These are phyloP conservation scores for Emergomyces africanus DNA, from an alignment of 2,329 filamentous ascomycete species.

Conservation along the genomic window DNA sequence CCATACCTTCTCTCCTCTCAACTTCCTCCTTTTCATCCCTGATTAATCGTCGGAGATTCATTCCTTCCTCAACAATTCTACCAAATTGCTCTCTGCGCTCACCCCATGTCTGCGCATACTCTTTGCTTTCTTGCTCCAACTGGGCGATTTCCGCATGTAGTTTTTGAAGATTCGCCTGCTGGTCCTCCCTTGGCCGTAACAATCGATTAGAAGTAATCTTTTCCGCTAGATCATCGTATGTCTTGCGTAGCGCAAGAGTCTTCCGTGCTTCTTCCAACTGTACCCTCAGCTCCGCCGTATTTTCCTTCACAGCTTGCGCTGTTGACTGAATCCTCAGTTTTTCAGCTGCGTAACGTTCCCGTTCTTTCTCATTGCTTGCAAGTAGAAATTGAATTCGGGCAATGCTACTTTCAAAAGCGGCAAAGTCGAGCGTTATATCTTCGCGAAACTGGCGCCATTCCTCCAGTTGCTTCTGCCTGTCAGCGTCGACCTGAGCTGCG, in stretches of 20 bases:
- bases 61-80: conserved; percentile 81
- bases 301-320: conserved; percentile 63
- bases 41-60: conserved; percentile 70
- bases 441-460: conserved; percentile 60
- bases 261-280: conserved; percentile 65
- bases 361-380: conserved; percentile 69
- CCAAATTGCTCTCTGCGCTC: conserved; percentile 80
- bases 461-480: conserved; percentile 39
- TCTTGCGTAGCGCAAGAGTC: conserved; percentile 64
- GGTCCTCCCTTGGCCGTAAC: conserved; percentile 72
- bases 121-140: conserved; percentile 68
- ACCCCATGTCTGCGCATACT: conserved; percentile 70
- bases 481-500: conserved; percentile 31
- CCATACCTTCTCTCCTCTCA: conserved; percentile 71
- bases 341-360: conserved; percentile 68
- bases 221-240: conserved; percentile 77
- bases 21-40: conserved; percentile 93
- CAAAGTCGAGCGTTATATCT: conserved; percentile 78
- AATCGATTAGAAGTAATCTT: conserved; percentile 72
- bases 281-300: conserved; percentile 57
- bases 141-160: conserved; percentile 80
- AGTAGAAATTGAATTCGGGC: conserved; percentile 78
- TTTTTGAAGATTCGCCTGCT: conserved; percentile 63
- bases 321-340: conserved; percentile 67
- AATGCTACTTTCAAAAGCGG: conserved; percentile 74